A percentile compares a stretch with the other conserved stretches of the same genome.
These are phyloP conservation scores for Plectranthus barbatus DNA, from an alignment of 257 asterid species.

Conservation along the genomic window DNA sequence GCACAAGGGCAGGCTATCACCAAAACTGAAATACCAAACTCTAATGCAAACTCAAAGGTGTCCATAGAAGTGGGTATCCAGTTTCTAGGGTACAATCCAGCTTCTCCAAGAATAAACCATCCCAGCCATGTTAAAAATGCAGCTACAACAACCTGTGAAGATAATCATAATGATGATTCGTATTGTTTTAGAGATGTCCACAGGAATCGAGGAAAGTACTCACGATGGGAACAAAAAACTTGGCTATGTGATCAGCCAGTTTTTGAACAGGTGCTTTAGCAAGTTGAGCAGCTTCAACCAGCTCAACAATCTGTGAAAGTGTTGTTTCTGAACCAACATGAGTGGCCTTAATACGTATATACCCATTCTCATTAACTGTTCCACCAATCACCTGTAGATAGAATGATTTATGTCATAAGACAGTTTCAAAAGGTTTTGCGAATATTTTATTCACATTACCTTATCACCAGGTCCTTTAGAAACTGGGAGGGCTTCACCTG, in stretches of 20 bases:
- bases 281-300: conserved; percentile 99
- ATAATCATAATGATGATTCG: neutral
- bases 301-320: conserved; percentile 90
- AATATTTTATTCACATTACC: conserved; percentile 35
- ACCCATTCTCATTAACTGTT: conserved; percentile 91
- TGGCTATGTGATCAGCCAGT: conserved; percentile 94
- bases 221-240: conserved; percentile 84
- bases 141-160: conserved; percentile 63
- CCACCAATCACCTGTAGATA: conserved; percentile 83
- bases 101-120: conserved; percentile 76
- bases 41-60: conserved; percentile 86
- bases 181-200: neutral
- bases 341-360: conserved; percentile 74
- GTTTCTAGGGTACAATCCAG: conserved; percentile 53
- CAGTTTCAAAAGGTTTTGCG: conserved; percentile 1
- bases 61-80: conserved; percentile 91
- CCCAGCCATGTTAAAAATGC: conserved; percentile 77
- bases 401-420: conserved; percentile 2
- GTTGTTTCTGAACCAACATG: conserved; percentile 98
- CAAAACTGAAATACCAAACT: conserved; percentile 84
- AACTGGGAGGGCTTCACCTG: conserved; percentile 90
- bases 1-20: conserved; percentile 99
- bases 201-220: conserved; percentile 23
- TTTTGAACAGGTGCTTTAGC: conserved; percentile 99
- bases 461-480: conserved; percentile 85